phyloP scores from a whole-genome alignment of 2,329 filamentous ascomycete genomes.

The Cytospora piceicola region DNA sequence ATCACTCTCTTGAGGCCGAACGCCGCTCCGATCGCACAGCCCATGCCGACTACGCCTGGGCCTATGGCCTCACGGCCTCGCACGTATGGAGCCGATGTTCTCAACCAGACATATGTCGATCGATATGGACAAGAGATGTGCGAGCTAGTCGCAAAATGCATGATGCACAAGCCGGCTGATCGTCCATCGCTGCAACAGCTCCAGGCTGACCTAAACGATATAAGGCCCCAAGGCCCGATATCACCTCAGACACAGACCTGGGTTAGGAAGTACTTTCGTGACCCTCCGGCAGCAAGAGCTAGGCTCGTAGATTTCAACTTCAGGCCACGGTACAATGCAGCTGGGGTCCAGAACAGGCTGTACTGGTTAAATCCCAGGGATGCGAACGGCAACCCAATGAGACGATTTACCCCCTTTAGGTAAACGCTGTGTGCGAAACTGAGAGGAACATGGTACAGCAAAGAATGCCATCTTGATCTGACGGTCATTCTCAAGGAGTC shows the following conservation, averaged over 20 bases:
- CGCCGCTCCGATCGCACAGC: not conserved
- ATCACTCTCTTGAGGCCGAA: not conserved
- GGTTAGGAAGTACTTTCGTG: not conserved
- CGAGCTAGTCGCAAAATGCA: not conserved
- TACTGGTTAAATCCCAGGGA: not conserved
- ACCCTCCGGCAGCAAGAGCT: not conserved
- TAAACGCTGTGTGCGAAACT: not conserved
- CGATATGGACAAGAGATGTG: not conserved
- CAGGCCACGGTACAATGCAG: not conserved
- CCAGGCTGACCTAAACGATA: not conserved
- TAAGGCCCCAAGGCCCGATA: not conserved
- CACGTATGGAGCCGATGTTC: not conserved
- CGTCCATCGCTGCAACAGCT: not conserved
- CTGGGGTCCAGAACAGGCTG: not conserved
- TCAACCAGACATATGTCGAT: not conserved
- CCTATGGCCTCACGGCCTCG: not conserved
- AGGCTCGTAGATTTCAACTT: not conserved
- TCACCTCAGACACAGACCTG: not conserved
- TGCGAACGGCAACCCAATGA: not conserved
- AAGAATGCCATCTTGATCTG: not conserved
- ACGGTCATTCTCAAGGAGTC: not conserved
- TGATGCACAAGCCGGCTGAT: not conserved
- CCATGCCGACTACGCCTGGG: not conserved
- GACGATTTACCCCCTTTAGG: not conserved
- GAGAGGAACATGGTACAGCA: not conserved